Conservation (phyloP, 345 rosid species). For the Linum tenue region DNA sequence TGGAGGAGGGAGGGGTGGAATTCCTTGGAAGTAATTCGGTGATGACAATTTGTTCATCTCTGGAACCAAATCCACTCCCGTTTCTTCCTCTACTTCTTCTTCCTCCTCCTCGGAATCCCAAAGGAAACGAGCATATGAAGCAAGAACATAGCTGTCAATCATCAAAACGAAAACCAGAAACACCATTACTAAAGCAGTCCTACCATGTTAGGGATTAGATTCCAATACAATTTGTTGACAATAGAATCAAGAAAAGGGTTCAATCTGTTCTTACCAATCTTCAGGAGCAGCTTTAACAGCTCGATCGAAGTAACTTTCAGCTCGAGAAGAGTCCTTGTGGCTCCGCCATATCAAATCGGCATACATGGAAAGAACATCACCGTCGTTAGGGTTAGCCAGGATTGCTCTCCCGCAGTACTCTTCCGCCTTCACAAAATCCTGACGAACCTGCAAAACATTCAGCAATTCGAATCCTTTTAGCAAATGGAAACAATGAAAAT, state of each 20-base stretch:
- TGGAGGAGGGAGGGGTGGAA: constrained; percentile 17
- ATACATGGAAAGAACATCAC: constrained; percentile 65
- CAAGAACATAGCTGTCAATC: constrained; percentile 46
- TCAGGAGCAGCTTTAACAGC: constrained; percentile 78
- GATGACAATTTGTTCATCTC: constrained; percentile 8
- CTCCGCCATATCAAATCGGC: constrained; percentile 72
- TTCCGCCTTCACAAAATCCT: constrained; percentile 60
- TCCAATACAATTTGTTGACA: not conserved
- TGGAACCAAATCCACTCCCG: not conserved
- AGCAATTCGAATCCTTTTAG: not conserved
- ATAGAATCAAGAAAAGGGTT: not conserved
- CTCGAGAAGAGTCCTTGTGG: constrained; percentile 60
- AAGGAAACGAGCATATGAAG: constrained; percentile 64
- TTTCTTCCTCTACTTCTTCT: constrained; percentile 16
- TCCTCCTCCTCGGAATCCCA: constrained; percentile 62
- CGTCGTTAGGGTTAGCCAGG: constrained; percentile 51
- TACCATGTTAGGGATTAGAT: not conserved
- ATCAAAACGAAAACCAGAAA: not conserved
- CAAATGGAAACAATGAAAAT: not conserved
- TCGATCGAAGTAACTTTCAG: constrained; percentile 63
- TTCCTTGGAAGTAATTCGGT: constrained; percentile 22
- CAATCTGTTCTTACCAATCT: constrained; percentile 47
- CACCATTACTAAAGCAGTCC: not conserved
- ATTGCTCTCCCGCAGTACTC: constrained; percentile 81
- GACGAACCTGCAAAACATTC: constrained; percentile 41